Evolutionary conservation across 2,329 filamentous ascomycete species (phyloP).

Genomic region (Scedosporium apiospermum): DNA sequence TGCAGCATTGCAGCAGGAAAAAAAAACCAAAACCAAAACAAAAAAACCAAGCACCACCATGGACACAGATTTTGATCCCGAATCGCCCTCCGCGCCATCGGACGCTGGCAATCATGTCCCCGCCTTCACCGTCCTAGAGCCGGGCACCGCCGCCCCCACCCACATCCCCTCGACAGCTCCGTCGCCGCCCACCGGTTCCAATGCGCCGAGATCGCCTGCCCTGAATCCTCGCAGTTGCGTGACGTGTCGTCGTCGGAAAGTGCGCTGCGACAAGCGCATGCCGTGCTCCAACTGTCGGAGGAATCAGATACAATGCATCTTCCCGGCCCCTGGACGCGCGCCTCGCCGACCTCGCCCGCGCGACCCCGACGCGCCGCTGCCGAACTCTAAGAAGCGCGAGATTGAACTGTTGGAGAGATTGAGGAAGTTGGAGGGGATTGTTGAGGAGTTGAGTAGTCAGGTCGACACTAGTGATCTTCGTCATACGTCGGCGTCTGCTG

Average conservation of each 20-base stretch:
- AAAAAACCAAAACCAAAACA: not conserved
- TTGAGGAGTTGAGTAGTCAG: constrained; percentile 58
- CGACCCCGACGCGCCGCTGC: constrained; percentile 53
- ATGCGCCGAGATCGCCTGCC: constrained; percentile 23
- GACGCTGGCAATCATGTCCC: not conserved
- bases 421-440: constrained; percentile 65
- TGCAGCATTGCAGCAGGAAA: not conserved
- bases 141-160: constrained; percentile 9
- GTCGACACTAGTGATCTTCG: constrained; percentile 42
- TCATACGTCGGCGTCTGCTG: not conserved
- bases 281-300: constrained; percentile 67
- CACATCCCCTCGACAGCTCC: constrained; percentile 2
- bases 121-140: constrained; percentile 9
- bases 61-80: constrained; percentile 4
- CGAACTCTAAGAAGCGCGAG: constrained; percentile 50
- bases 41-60: not conserved
- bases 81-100: constrained; percentile 1
- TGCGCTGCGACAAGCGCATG: constrained; percentile 70
- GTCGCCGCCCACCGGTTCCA: not conserved
- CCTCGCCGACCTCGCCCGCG: constrained; percentile 58
- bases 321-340: constrained; percentile 64
- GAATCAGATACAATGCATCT: constrained; percentile 62
- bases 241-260: constrained; percentile 49
- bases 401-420: constrained; percentile 63
- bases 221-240: constrained; percentile 41